Evolutionary conservation across 805 yeast genomes (phyloP).

Genomic region (Kazachstania africana): DNA sequence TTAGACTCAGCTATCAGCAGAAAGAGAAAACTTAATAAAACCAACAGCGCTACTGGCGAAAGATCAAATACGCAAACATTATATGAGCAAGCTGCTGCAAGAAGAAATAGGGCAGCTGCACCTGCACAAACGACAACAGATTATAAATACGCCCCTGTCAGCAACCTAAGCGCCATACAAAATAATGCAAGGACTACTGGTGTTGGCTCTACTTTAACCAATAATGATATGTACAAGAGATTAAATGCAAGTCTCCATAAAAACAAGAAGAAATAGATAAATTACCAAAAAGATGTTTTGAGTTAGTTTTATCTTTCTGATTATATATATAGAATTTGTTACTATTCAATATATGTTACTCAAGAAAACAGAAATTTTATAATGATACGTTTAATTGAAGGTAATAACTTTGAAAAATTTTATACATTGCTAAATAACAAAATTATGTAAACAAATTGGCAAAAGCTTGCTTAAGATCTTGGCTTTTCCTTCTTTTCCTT

Average conservation of each 20-base stretch:
- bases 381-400: no score
- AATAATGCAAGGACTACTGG: slow-evolving; percentile 33
- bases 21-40: slow-evolving; percentile 17
- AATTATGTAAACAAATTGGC: no score
- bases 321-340: no score
- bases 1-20: slow-evolving; percentile 22
- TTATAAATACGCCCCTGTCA: slow-evolving; percentile 81
- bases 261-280: slow-evolving; percentile 13
- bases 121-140: slow-evolving; percentile 87
- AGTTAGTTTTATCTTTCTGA: no score
- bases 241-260: slow-evolving; percentile 38
- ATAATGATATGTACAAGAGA: slow-evolving; percentile 74
- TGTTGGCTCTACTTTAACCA: slow-evolving; percentile 39
- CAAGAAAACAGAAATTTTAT: no score
- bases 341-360: no score
- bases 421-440: no score
- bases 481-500: slow-evolving; percentile 99
- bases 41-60: slow-evolving; percentile 8
- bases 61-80: slow-evolving; percentile 40
- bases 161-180: slow-evolving; percentile 35
- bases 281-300: no score
- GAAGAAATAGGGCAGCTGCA: slow-evolving; percentile 90
- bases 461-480: slow-evolving; percentile 98
- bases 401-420: no score
- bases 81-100: slow-evolving; percentile 81